Evolutionary conservation across 257 asterid genomes (phyloP), one percentile per base, ranked within the genome.

Genomic region (Lantana camara): DNA sequence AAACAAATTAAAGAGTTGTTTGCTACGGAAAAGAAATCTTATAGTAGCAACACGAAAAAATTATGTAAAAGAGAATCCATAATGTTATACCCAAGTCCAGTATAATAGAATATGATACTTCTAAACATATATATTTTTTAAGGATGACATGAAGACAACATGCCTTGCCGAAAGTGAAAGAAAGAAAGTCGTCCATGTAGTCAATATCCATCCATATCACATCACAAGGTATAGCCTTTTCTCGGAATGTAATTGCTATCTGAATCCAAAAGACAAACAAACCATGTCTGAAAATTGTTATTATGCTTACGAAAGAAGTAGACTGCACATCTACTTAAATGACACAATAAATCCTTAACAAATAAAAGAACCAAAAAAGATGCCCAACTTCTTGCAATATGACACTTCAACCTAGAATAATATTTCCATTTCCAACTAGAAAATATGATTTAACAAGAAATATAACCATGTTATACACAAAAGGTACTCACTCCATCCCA

Each of bases 181-280:
- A 93, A 52, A 96, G 96, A 67, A 90, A 93, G 73, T 88, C 95
- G 60, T 93, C 90, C 99, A 93, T 93, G 80, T 93, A 93, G 79
- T 93, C 99, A 34, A 93, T 93, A 82, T 93, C 99, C 95, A 93
- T 93, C 99, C 99, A 93, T 64, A 93, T 81, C 79, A 90, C 96
- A 78, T 90, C 97, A 81, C 97, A 93, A 66, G 99, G 99, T 73
- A 93, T 90, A 47, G 68, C 64, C 77, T 93, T 93, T 57, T 93
- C 95, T 49, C 97, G 83, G 67, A 93, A 93, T 68, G 85, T 87
- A 75, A 70, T 90, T 17, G 95, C 89, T 46, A 93, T 75, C 98
- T 93, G 95, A 74, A 35, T n/a, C n/a, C n/a, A n/a, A n/a, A n/a
- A n/a, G n/a, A n/a, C n/a, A n/a, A 27, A 27, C 24, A 53, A 52